A percentile compares a stretch with the other conserved stretches of the same genome.
These are phyloP conservation scores for Microdochium bolleyi DNA, from an alignment of 2,329 filamentous ascomycete species.

Conservation along the genomic window DNA sequence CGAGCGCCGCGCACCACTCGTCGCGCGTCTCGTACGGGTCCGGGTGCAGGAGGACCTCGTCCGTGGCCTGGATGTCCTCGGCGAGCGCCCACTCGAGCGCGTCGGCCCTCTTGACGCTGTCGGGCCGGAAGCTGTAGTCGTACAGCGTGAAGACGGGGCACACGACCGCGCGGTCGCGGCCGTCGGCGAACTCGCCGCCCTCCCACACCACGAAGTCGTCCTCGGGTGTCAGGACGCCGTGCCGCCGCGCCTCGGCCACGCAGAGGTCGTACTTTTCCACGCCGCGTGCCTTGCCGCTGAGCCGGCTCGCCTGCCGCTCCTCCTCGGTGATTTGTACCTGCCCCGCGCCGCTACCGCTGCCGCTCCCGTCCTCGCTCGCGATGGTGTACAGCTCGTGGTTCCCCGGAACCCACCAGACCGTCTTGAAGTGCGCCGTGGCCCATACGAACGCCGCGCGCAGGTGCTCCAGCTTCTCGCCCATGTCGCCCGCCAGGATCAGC, in stretches of 20 bases:
- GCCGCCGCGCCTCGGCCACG: constrained; percentile 39
- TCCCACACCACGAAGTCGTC: constrained; percentile 47
- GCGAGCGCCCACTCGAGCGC: constrained; percentile 31
- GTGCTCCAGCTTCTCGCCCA: constrained; percentile 26
- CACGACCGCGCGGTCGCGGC: constrained; percentile 30
- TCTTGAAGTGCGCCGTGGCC: constrained; percentile 19
- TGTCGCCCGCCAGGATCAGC: constrained; percentile 26
- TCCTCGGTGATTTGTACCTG: background rate
- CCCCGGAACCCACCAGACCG: constrained; percentile 47
- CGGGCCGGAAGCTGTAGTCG: constrained; percentile 50
- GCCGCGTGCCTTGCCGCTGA: constrained; percentile 28
- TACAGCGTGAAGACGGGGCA: constrained; percentile 51
- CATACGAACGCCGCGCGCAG: constrained; percentile 22
- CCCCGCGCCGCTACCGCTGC: background rate
- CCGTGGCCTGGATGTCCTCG: constrained; percentile 24
- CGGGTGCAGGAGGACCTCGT: constrained; percentile 27
- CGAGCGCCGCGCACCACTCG: constrained; percentile 23
- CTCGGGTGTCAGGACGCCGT: constrained; percentile 46
- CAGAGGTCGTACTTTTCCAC: constrained; percentile 47
- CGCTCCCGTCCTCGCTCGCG: constrained; percentile 11
- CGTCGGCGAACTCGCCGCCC: constrained; percentile 28
- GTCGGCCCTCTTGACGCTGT: constrained; percentile 34
- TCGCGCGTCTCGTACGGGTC: constrained; percentile 23
- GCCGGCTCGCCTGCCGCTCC: constrained; percentile 14
- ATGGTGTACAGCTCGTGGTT: constrained; percentile 52